phyloP scores from a whole-genome alignment of 768 basidiomycete species.

The Gymnopilus dilepis region DNA sequence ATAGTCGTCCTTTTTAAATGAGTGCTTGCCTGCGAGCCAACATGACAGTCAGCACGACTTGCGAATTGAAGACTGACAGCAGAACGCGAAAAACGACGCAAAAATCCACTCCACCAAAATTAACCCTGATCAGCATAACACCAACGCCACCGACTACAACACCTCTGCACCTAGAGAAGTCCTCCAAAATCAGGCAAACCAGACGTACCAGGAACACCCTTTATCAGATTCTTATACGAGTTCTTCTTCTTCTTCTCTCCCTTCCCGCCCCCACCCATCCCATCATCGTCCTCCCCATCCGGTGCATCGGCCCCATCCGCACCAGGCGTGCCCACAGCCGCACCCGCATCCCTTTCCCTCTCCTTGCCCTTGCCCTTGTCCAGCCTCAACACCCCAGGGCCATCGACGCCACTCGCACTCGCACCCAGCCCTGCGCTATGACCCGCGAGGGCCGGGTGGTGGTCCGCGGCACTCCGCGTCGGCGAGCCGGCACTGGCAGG shows the following conservation, averaged over 20 bases:
- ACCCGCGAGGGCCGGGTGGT: slow-evolving; percentile 23
- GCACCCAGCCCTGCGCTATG: slow-evolving; percentile 6
- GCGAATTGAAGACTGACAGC: not conserved
- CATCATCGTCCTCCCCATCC: slow-evolving; percentile 59
- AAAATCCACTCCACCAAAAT: not conserved
- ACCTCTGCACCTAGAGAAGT: not conserved
- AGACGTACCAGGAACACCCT: slow-evolving; percentile 71
- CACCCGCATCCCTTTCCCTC: slow-evolving; percentile 31
- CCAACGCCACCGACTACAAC: not conserved
- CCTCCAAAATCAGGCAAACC: not conserved
- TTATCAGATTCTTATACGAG: slow-evolving; percentile 77
- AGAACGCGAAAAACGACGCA: not conserved
- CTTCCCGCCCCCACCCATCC: slow-evolving; percentile 47
- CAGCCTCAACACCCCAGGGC: no score
- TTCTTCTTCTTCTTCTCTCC: slow-evolving; percentile 79
- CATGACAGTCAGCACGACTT: slow-evolving; percentile 1
- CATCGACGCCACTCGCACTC: no score
- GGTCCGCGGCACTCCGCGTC: not conserved
- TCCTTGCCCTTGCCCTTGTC: slow-evolving; percentile 61
- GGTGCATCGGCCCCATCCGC: slow-evolving; percentile 38
- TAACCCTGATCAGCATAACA: not conserved
- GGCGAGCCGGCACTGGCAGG: not conserved
- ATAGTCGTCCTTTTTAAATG: slow-evolving; percentile 80
- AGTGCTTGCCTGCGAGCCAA: slow-evolving; percentile 65
- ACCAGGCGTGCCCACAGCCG: slow-evolving; percentile 35